Conservation (phyloP, 2,329 filamentous ascomycete species). For the Curvularia sp. region DNA sequence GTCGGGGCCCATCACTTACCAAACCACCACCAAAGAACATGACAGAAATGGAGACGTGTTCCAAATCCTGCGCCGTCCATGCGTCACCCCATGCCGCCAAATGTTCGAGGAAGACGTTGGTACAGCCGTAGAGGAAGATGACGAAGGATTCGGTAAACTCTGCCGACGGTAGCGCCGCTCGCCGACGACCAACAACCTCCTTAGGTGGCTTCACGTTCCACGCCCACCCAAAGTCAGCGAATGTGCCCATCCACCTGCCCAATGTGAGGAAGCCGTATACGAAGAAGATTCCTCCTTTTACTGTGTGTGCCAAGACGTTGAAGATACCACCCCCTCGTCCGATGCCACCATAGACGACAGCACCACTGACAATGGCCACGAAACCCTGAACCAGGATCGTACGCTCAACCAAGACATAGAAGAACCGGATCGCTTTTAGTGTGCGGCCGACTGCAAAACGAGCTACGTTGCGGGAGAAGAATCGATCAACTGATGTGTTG, state of each 20-base stretch:
- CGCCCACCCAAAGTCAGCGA: slow-evolving; percentile 89
- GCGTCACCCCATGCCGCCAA: slow-evolving; percentile 72
- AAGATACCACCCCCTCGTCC: slow-evolving; percentile 76
- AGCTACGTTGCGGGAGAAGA: slow-evolving; percentile 62
- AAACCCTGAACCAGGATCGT: slow-evolving; percentile 81
- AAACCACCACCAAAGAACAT: slow-evolving; percentile 93
- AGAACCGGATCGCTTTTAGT: slow-evolving; percentile 64
- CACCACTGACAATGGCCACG: slow-evolving; percentile 72
- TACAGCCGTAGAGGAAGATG: slow-evolving; percentile 87
- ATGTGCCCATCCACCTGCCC: slow-evolving; percentile 88
- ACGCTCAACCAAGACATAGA: slow-evolving; percentile 75
- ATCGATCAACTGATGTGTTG: slow-evolving; percentile 56
- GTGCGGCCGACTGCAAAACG: slow-evolving; percentile 61
- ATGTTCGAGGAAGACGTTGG: slow-evolving; percentile 93
- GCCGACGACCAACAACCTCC: slow-evolving; percentile 67
- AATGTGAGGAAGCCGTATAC: slow-evolving; percentile 89
- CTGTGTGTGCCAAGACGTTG: slow-evolving; percentile 87
- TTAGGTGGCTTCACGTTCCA: slow-evolving; percentile 82
- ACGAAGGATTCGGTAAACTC: slow-evolving; percentile 90
- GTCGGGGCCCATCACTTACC: slow-evolving; percentile 59
- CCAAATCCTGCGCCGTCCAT: slow-evolving; percentile 82
- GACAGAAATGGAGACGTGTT: slow-evolving; percentile 90
- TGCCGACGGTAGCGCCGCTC: slow-evolving; percentile 69
- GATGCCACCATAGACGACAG: slow-evolving; percentile 79
- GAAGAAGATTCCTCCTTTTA: slow-evolving; percentile 95